Conservation (phyloP, 1,139 yeast genomes). For the Kodamaea arcana region DNA sequence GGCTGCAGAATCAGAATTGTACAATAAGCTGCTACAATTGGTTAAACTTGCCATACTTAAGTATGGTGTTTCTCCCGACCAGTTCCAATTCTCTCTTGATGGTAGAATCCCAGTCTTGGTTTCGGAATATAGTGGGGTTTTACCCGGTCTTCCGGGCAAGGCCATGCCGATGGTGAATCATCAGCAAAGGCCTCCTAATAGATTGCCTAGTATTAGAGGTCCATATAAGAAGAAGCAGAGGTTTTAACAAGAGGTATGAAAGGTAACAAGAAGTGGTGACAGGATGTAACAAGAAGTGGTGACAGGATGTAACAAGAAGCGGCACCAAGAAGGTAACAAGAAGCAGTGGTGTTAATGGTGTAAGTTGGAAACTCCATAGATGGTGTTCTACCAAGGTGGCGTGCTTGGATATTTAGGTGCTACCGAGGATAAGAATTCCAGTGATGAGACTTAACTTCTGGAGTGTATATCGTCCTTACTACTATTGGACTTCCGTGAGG, state of each 20-base stretch:
- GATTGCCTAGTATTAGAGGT: constrained; percentile 41
- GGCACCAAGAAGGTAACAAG: no score
- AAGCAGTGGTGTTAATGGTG: no score
- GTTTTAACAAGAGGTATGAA: constrained; percentile 8
- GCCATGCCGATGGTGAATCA: constrained; percentile 2
- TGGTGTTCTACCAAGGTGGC: no score
- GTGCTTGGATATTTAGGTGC: no score
- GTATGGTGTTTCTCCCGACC: constrained; percentile 23
- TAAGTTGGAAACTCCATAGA: no score
- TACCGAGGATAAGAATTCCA: no score
- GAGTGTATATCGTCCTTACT: no score
- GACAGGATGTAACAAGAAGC: no score
- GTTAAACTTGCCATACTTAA: constrained; percentile 28
- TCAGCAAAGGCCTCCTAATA: constrained; percentile 11
- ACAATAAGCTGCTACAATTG: constrained; percentile 41
- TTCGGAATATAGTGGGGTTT: constrained; percentile 71
- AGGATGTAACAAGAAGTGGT: no score
- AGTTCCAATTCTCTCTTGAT: constrained; percentile 34
- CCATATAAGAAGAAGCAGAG: constrained; percentile 38
- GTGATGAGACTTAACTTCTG: no score
- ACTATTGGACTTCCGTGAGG: no score
- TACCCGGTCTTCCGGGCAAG: constrained; percentile 56
- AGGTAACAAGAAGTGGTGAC: no score
- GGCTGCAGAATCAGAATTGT: constrained; percentile 25
- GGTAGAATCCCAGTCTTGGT: constrained; percentile 63